Evolutionary conservation across 1,284 basidiomycete species (phyloP).

Genomic region (Laetiporus sulphureus): DNA sequence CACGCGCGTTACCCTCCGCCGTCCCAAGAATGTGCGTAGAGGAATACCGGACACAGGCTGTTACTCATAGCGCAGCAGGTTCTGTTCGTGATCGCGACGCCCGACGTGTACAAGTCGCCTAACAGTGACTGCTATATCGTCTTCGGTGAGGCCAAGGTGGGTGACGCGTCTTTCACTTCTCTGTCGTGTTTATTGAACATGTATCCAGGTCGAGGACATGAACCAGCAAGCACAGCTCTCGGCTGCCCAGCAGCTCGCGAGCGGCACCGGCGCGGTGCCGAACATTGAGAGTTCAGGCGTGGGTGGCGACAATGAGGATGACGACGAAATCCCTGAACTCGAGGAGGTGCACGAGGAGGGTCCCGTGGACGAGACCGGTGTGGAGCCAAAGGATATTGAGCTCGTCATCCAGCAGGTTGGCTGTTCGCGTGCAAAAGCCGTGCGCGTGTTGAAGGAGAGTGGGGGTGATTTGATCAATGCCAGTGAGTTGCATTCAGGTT

Average conservation of each 20-base stretch:
- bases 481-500: constrained; percentile 52
- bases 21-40: constrained; percentile 82
- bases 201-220: constrained; percentile 80
- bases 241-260: constrained; percentile 80
- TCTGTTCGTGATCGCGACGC: constrained; percentile 88
- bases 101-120: constrained; percentile 97
- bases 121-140: constrained; percentile 98
- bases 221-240: constrained; percentile 78
- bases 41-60: background rate
- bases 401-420: constrained; percentile 84
- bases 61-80: constrained; percentile 42
- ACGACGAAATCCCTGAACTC: constrained; percentile 77
- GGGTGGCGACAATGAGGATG: constrained; percentile 54
- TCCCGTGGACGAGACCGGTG: constrained; percentile 71
- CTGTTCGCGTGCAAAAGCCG: constrained; percentile 85
- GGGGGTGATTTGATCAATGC: constrained; percentile 92
- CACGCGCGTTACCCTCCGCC: constrained; percentile 90
- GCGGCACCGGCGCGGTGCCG: constrained; percentile 40
- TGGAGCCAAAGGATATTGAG: constrained; percentile 94
- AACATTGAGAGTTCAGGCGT: constrained; percentile 48
- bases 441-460: constrained; percentile 81
- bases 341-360: constrained; percentile 77
- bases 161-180: no score
- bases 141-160: constrained; percentile 94
- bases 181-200: background rate